phyloP scores from a whole-genome alignment of 2,329 filamentous ascomycete genomes.

The Clonostachys rhizophaga region DNA sequence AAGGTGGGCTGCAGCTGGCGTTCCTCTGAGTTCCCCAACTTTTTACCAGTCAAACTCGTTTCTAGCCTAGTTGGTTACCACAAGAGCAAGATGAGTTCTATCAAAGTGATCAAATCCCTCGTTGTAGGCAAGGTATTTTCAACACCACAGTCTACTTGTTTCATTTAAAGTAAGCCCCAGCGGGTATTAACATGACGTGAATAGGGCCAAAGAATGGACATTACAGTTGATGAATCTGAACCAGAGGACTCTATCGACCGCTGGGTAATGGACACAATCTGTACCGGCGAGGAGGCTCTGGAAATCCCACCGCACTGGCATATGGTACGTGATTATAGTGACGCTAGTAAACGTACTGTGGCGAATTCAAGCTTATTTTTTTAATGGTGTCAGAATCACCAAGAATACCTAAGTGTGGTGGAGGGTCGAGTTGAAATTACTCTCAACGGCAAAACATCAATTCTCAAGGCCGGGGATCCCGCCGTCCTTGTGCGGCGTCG shows the following conservation, averaged over 20 bases:
- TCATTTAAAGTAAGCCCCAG: slow-evolving; percentile 8
- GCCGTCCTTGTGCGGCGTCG: slow-evolving; percentile 1
- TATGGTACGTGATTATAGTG: slow-evolving; percentile 1
- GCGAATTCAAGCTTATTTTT: too few relatives aligned
- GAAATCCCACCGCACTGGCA: slow-evolving; percentile 5
- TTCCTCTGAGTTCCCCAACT: too few relatives aligned
- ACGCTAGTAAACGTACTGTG: too few relatives aligned
- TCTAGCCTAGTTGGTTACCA: too few relatives aligned
- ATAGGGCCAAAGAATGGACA: slow-evolving; percentile 2
- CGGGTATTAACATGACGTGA: slow-evolving; percentile 10
- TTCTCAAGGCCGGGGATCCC: slow-evolving; percentile 3
- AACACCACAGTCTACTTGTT: background rate
- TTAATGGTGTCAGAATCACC: slow-evolving; percentile 1
- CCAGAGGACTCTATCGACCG: slow-evolving; percentile 4
- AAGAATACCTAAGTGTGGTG: slow-evolving; percentile 2
- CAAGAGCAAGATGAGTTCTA: background rate
- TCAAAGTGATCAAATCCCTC: slow-evolving; percentile 2
- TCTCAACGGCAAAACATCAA: slow-evolving; percentile 1
- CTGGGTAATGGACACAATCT: slow-evolving; percentile 1
- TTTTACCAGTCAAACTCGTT: too few relatives aligned
- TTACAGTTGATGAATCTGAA: slow-evolving; percentile 3
- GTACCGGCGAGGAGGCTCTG: slow-evolving; percentile 2
- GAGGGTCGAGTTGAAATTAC: slow-evolving; percentile 2
- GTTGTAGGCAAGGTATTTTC: background rate
- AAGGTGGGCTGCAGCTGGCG: too few relatives aligned